Percentiles rank a stretch among this genome's conserved stretches.
Evolutionary conservation across 2,329 filamentous ascomycete genomes (phyloP).

Genomic region (Malbranchea zuffiana): DNA sequence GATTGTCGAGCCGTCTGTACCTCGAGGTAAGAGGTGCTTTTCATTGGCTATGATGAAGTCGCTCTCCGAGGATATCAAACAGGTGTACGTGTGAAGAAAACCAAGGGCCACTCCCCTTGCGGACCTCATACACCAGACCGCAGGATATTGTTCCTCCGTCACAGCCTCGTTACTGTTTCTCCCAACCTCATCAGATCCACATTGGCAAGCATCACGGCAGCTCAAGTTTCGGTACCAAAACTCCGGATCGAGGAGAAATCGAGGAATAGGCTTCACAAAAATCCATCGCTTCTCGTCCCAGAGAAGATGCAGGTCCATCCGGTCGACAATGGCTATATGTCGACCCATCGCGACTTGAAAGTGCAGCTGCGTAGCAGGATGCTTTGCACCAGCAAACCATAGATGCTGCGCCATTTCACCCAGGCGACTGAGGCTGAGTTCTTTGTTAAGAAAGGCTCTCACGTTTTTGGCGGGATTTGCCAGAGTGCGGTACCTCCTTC

Average conservation of each 20-base stretch:
- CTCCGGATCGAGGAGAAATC: no score
- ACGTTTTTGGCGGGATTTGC: no score
- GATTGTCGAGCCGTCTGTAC: no score
- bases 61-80: slow-evolving; percentile 25
- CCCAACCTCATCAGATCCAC: no score
- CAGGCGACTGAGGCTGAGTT: slow-evolving; percentile 12
- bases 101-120: slow-evolving; percentile 23
- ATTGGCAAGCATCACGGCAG: no score
- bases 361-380: slow-evolving; percentile 20
- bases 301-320: slow-evolving; percentile 20
- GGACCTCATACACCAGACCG: no score
- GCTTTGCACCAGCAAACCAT: slow-evolving; percentile 21
- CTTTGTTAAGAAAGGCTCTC: no score
- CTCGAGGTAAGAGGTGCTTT: slow-evolving; percentile 24
- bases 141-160: no score
- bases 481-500: no score
- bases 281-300: slow-evolving; percentile 16
- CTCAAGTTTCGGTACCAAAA: no score
- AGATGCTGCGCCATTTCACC: slow-evolving; percentile 20
- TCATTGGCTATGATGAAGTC: slow-evolving; percentile 31
- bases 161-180: no score
- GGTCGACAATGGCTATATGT: slow-evolving; percentile 16
- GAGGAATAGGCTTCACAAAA: slow-evolving; percentile 20
- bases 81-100: slow-evolving; percentile 25
- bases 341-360: slow-evolving; percentile 15